Percentiles rank a stretch among this genome's conserved stretches.
These are phyloP conservation scores for Phytophthora ohioensis DNA, from an alignment of 352 stramenopile species.

Conservation along the genomic window DNA sequence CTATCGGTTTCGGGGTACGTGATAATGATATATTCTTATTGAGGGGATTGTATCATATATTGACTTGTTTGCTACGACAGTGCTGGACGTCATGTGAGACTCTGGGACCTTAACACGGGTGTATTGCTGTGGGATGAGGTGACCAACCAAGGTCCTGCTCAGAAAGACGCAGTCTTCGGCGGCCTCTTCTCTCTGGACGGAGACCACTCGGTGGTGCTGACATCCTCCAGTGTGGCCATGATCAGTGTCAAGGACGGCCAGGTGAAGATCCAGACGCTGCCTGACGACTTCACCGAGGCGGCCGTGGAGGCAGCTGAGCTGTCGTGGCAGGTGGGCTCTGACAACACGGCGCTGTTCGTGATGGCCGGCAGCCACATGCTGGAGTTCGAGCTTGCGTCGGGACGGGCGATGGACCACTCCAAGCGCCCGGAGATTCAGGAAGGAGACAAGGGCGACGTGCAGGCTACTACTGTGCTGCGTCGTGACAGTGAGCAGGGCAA, in stretches of 20 bases:
- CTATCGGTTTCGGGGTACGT: slow-evolving; percentile 72
- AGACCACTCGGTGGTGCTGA: slow-evolving; percentile 61
- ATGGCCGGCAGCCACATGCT: slow-evolving; percentile 52
- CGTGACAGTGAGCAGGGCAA: slow-evolving; percentile 47
- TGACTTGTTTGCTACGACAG: slow-evolving; percentile 32
- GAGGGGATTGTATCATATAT: slow-evolving; percentile 13
- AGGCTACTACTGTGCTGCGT: slow-evolving; percentile 41
- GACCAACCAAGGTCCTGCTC: slow-evolving; percentile 29
- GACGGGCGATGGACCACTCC: slow-evolving; percentile 52
- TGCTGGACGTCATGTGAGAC: slow-evolving; percentile 59
- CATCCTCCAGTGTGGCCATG: slow-evolving; percentile 54
- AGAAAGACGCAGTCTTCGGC: slow-evolving; percentile 40
- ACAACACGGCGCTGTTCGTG: slow-evolving; percentile 59
- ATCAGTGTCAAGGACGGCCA: slow-evolving; percentile 67
- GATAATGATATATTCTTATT: slow-evolving; percentile 20
- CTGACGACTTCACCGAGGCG: slow-evolving; percentile 39
- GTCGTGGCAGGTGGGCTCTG: slow-evolving; percentile 57
- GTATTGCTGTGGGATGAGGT: slow-evolving; percentile 78
- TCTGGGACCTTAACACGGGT: slow-evolving; percentile 75
- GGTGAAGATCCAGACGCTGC: slow-evolving; percentile 53
- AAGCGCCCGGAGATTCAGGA: slow-evolving; percentile 43
- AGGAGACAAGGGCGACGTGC: slow-evolving; percentile 39
- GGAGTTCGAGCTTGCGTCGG: slow-evolving; percentile 49
- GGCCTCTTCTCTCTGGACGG: slow-evolving; percentile 56
- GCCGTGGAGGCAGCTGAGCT: slow-evolving; percentile 24